Percentiles rank a stretch among this genome's conserved stretches.
These are phyloP conservation scores for Daphne laureola DNA, from an alignment of 441 rosid species.

Conservation along the genomic window DNA sequence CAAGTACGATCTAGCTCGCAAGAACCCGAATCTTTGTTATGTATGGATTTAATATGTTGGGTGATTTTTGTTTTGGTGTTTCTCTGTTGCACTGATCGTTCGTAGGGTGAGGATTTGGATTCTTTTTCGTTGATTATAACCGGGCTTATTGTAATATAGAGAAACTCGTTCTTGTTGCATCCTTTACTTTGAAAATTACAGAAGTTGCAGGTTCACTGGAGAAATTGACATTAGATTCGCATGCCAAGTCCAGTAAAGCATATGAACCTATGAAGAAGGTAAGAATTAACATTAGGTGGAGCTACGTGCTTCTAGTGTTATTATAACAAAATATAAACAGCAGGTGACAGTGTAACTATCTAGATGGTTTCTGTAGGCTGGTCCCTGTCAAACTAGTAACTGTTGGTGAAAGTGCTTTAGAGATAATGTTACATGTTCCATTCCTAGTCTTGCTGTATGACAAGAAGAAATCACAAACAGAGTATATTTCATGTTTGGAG, in stretches of 20 bases:
- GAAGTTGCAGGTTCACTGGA: constrained; percentile 46
- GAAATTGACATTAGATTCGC: constrained; percentile 34
- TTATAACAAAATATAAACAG: no score
- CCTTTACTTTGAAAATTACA: constrained; percentile 25
- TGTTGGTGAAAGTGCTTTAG: no score
- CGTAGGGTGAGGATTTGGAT: neutral
- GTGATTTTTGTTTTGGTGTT: constrained; percentile 7
- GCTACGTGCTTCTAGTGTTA: no score
- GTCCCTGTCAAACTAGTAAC: no score
- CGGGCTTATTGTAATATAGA: no score
- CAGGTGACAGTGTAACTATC: no score
- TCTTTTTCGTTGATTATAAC: neutral
- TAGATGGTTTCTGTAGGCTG: no score
- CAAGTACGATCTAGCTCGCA: no score
- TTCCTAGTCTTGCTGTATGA: no score
- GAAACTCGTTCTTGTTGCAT: constrained; percentile 11
- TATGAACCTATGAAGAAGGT: constrained; percentile 32
- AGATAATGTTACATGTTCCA: no score
- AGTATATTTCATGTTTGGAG: no score
- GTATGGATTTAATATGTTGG: neutral
- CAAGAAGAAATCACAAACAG: no score
- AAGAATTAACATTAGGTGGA: constrained; percentile 5
- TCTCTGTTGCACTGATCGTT: neutral
- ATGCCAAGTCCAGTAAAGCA: constrained; percentile 23
- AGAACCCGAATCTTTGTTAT: neutral